Conservation (phyloP, 371 early-diverging fungal genomes). For the Lichtheimia ramosa region DNA sequence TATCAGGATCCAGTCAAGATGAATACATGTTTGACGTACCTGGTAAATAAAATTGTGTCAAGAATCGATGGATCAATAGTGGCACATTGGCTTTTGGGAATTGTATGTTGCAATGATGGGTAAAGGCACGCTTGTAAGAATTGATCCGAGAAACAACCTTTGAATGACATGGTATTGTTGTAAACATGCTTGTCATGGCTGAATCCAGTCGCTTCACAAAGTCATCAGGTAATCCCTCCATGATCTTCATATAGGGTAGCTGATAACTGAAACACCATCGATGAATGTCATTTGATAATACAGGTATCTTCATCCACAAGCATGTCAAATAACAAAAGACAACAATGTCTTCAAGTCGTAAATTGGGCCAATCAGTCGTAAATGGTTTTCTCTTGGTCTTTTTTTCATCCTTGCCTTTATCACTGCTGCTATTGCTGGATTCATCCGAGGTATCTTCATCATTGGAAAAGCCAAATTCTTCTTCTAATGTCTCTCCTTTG, state of each 20-base stretch:
- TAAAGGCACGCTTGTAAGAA: not conserved
- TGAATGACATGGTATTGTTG: not conserved
- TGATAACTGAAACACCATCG: conserved; percentile 1
- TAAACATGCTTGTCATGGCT: not conserved
- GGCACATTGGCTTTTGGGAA: conserved; percentile 1
- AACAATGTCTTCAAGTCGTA: not conserved
- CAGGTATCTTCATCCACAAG: conserved; percentile 1
- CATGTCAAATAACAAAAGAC: conserved; percentile 3
- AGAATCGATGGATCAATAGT: not conserved
- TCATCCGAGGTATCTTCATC: not conserved
- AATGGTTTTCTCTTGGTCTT: not conserved
- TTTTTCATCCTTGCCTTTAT: not conserved
- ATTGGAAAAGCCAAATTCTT: conserved; percentile 1
- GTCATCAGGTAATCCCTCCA: not conserved
- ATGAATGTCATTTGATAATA: not conserved
- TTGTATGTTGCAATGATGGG: not conserved
- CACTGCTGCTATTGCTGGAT: too few species aligned
- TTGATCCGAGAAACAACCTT: not conserved
- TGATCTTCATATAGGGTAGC: not conserved
- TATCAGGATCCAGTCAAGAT: not conserved
- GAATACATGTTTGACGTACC: not conserved
- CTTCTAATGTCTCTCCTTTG: not conserved
- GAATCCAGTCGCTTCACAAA: not conserved
- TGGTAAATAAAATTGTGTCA: conserved; percentile 2
- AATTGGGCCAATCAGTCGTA: conserved; percentile 1